Evolutionary conservation across 2,329 filamentous ascomycete species (phyloP).

Genomic region (Pseudogymnoascus sp.): DNA sequence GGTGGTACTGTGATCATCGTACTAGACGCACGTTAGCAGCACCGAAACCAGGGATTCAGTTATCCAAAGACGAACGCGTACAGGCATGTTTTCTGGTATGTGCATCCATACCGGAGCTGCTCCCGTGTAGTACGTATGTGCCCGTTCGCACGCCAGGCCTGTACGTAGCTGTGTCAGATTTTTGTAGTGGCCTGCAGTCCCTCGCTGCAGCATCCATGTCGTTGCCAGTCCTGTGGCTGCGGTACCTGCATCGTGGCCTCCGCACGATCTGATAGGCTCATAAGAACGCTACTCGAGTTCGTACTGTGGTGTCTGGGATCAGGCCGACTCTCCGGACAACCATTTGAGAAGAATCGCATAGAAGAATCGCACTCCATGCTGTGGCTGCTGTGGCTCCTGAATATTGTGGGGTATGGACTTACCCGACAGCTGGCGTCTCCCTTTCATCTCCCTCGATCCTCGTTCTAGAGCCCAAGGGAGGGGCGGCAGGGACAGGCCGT

Average conservation of each 20-base stretch:
- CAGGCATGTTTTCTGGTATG: neutral
- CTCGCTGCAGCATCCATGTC: neutral
- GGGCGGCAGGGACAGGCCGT: constrained; percentile 1
- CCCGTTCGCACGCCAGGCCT: neutral
- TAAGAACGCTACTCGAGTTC: neutral
- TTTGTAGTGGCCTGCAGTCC: neutral
- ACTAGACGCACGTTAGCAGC: neutral
- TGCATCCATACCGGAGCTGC: neutral
- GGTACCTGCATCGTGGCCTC: neutral
- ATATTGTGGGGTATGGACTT: neutral
- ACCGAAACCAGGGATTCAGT: neutral
- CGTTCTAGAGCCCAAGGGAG: neutral
- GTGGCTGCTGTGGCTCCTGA: constrained; percentile 1
- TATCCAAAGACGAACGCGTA: neutral
- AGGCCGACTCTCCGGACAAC: neutral
- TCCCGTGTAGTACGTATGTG: neutral
- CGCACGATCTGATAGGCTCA: neutral
- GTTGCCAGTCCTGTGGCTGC: constrained; percentile 3
- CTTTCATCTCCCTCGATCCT: neutral
- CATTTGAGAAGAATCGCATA: neutral
- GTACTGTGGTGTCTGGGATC: neutral
- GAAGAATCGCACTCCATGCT: neutral
- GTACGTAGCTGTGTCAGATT: neutral
- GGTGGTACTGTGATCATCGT: neutral
- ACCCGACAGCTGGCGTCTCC: neutral